Evolutionary conservation across 73 alveolate species (phyloP).

Genomic region (Paramecium bursaria): DNA sequence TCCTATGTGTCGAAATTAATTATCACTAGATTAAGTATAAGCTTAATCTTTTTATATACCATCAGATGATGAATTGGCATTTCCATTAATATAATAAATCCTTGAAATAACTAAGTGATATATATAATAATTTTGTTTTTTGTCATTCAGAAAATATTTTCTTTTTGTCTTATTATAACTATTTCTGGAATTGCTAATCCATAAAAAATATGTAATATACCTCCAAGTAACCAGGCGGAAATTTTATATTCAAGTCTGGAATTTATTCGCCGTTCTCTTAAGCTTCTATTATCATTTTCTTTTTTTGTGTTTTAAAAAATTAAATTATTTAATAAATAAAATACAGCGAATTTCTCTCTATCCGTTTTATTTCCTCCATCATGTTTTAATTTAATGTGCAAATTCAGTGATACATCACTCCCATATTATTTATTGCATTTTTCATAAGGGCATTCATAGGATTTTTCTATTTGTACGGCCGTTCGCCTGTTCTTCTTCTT

Average conservation of each 20-base stretch:
- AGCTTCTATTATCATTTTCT: conserved; percentile 63
- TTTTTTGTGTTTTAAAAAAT: background rate
- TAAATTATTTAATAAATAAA: background rate
- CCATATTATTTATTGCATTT: conserved; percentile 83
- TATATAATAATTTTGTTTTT: too few species aligned
- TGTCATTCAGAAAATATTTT: too few species aligned
- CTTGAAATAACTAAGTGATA: too few species aligned
- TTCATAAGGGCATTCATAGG: conserved; percentile 78
- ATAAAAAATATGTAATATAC: background rate
- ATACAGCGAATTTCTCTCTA: conserved; percentile 84
- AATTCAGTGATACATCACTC: conserved; percentile 81
- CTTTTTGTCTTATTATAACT: background rate
- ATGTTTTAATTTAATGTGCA: conserved; percentile 82
- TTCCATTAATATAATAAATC: too few species aligned
- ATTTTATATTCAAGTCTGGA: conserved; percentile 62
- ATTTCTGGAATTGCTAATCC: background rate
- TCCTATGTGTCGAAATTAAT: conserved; percentile 46
- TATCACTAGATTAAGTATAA: too few species aligned
- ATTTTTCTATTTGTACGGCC: conserved; percentile 76
- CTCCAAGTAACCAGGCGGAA: conserved; percentile 72
- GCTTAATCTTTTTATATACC: too few species aligned
- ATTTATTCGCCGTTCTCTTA: conserved; percentile 59
- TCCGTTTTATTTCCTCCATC: conserved; percentile 88
- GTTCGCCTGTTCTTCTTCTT: conserved; percentile 84
- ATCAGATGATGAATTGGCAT: too few species aligned